Conservation (phyloP, 1,284 basidiomycete genomes). For the Filobasidium uniguttulatum region DNA sequence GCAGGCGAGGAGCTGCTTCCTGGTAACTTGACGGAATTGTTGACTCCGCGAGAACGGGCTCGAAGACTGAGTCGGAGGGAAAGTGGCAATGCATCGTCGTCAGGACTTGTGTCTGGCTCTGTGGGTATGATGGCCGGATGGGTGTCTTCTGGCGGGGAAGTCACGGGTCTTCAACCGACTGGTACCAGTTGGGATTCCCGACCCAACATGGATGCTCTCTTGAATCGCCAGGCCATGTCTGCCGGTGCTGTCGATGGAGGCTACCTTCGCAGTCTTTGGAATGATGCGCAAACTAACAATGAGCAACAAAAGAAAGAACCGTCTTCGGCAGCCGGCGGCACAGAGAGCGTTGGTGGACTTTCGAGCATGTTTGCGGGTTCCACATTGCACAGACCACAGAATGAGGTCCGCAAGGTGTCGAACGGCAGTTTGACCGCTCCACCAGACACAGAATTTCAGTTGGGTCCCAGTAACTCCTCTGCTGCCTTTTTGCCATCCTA, state of each 20-base stretch:
- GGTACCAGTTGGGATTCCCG: constrained; percentile 13
- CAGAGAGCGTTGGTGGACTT: constrained; percentile 1
- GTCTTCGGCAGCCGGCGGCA: not conserved
- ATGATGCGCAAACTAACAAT: constrained; percentile 21
- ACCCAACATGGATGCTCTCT: constrained; percentile 12
- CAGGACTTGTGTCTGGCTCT: constrained; percentile 18
- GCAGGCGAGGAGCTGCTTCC: constrained; percentile 78
- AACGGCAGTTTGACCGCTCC: not conserved
- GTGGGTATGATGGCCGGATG: constrained; percentile 19
- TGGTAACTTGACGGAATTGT: constrained; percentile 66
- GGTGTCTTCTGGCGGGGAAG: constrained; percentile 12
- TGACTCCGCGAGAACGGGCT: constrained; percentile 68
- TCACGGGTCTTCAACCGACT: constrained; percentile 16
- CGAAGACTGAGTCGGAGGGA: constrained; percentile 54
- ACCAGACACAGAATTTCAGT: constrained; percentile 12
- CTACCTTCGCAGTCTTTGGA: constrained; percentile 33
- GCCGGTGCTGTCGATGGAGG: constrained; percentile 31
- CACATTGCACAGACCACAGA: not conserved
- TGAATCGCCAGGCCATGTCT: constrained; percentile 26
- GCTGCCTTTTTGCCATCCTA: constrained; percentile 20
- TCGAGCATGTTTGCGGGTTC: constrained; percentile 13
- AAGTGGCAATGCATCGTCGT: constrained; percentile 24
- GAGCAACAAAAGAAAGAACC: not conserved
- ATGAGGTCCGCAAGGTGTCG: not conserved
- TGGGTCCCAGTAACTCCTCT: constrained; percentile 16